phyloP scores from a whole-genome alignment of 139 green algal species.

The Nannochloris sp. region DNA sequence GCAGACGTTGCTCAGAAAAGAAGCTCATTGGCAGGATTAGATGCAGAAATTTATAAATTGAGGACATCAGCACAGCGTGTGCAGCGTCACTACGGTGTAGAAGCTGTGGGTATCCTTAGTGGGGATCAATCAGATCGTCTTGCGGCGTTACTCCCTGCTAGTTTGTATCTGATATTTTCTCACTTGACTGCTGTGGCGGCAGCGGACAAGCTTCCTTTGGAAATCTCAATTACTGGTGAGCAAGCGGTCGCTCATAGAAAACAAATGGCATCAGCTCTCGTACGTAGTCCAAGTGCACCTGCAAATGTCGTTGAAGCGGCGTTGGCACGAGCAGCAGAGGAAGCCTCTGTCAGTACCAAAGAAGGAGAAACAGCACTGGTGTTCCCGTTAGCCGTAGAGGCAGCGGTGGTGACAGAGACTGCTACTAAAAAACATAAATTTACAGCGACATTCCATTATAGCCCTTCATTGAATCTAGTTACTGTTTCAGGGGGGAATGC shows the following conservation, averaged over 20 bases:
- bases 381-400: not conserved
- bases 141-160: not conserved
- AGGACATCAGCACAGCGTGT: slow-evolving; percentile 7
- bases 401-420: not conserved
- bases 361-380: not conserved
- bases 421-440: not conserved
- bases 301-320: not conserved
- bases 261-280: not conserved
- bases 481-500: not conserved
- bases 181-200: not conserved
- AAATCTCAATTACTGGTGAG: not conserved
- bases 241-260: not conserved
- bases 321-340: not conserved
- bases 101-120: too few relatives aligned
- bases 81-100: slow-evolving; percentile 16
- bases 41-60: slow-evolving; percentile 18
- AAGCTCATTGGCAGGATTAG: slow-evolving; percentile 13
- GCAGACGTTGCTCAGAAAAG: slow-evolving; percentile 26
- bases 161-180: not conserved
- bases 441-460: not conserved
- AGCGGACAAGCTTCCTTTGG: not conserved
- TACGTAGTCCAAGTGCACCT: not conserved
- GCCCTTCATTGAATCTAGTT: not conserved
- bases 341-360: not conserved
- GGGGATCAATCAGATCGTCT: not conserved